Base-by-base conservation (phyloP, 2,329 filamentous ascomycete species). In the Mycogone perniciosa region DNA sequence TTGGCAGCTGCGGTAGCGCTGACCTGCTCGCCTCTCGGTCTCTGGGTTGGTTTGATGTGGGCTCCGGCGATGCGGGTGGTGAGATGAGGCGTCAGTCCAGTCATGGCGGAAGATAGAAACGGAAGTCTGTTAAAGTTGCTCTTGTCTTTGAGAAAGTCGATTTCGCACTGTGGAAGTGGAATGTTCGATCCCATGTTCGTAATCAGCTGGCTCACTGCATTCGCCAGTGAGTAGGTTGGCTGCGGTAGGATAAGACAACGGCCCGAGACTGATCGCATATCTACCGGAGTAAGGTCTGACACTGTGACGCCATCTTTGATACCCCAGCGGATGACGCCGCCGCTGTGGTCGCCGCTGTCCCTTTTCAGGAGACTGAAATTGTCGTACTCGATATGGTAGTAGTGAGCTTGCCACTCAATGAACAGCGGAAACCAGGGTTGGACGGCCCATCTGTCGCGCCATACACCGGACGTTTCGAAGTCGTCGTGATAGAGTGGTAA, bases 401-500 rank as follows among this genome's bases (percentile, higher is more conserved):
- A 76, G 42, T 69, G 62, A 0, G 57, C 65, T 46, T 74, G 70
- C 72, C 71, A 76, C 56, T 75, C 73, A 0, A 67, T 44, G 30
- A 65, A 75, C 0, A 74, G 60, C 0, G 72, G 71, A 20, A 66
- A 66, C 64, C 65, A 73, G 0, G 70, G 64, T 50, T 75, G 70
- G 30, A 61, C 47, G 2, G 49, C 55, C 69, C 67, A 71, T 1
- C 47, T 56, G 49, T 69, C 67, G 2, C 67, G 54, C 59, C 56
- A 52, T 31, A 30, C 10, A 10, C 35, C 35, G 1, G 11, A 5
- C 10, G 9, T 10, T 38, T 11, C 34, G 9, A 38, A 13, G 13
- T 38, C 9, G 27, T 55, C 53, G 39, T 55, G 53, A 27, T 51
- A 54, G 27, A 43, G 52, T 7, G 52, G 52, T 26, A 39, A 45